Conservation (phyloP, 805 yeast genomes). For the Nematodospora valgi region DNA sequence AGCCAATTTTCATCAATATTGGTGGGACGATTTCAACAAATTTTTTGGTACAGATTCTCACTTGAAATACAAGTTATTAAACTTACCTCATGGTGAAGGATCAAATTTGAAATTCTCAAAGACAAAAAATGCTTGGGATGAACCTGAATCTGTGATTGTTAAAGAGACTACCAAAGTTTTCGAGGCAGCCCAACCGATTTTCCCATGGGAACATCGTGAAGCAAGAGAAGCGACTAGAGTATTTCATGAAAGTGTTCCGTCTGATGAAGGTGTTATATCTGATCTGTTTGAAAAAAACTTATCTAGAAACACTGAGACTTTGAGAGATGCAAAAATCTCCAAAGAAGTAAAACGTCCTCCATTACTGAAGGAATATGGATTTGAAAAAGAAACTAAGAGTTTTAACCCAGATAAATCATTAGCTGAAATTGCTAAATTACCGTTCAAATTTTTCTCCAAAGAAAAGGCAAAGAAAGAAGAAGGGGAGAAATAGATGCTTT, state of each 20-base stretch:
- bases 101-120: conserved; percentile 17
- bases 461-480: conserved; percentile 12
- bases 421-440: conserved; percentile 24
- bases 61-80: conserved; percentile 14
- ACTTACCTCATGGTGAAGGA: conserved; percentile 20
- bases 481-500: conserved; percentile 2
- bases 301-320: conserved; percentile 10
- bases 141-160: conserved; percentile 1
- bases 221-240: conserved; percentile 22
- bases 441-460: conserved; percentile 21
- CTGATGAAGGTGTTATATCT: conserved; percentile 3
- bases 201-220: conserved; percentile 30
- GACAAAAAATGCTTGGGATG: conserved; percentile 22
- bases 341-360: conserved; percentile 4
- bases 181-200: conserved; percentile 12
- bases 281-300: conserved; percentile 8
- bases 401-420: conserved; percentile 25
- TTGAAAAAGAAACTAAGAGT: conserved; percentile 10
- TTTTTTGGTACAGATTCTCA: conserved; percentile 15
- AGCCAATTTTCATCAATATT: conserved; percentile 21
- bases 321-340: conserved; percentile 5
- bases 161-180: neutral
- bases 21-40: conserved; percentile 29
- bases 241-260: conserved; percentile 13
- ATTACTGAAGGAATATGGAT: conserved; percentile 10